Conservation (phyloP, 129 eudicot genomes). For the Artemisia argyi region DNA sequence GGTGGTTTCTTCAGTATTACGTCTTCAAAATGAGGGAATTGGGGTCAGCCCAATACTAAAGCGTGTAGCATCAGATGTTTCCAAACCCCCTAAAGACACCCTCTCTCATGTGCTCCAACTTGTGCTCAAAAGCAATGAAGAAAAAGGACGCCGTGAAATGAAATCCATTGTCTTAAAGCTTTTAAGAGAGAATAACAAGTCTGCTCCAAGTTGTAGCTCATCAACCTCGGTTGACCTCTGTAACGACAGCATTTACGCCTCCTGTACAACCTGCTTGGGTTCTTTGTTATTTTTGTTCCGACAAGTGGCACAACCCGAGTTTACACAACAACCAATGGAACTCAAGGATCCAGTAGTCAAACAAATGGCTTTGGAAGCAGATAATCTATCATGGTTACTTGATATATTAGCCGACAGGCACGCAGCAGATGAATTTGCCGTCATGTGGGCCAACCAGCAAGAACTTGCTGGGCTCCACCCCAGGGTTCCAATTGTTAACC, state of each 20-base stretch:
- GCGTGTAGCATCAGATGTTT: slow-evolving; percentile 66
- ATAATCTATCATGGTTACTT: slow-evolving; percentile 83
- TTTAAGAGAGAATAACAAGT: slow-evolving; percentile 63
- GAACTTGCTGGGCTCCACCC: slow-evolving; percentile 73
- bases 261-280: slow-evolving; percentile 58
- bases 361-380: slow-evolving; percentile 74
- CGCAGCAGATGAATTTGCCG: slow-evolving; percentile 77
- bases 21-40: slow-evolving; percentile 64
- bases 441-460: slow-evolving; percentile 75
- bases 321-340: slow-evolving; percentile 33
- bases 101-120: slow-evolving; percentile 77
- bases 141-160: slow-evolving; percentile 90
- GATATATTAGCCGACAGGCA: slow-evolving; percentile 78
- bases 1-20: slow-evolving; percentile 70
- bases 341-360: slow-evolving; percentile 54
- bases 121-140: slow-evolving; percentile 84
- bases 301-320: slow-evolving; percentile 57
- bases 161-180: slow-evolving; percentile 80
- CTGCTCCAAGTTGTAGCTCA: slow-evolving; percentile 37
- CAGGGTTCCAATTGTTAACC: slow-evolving; percentile 45
- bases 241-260: slow-evolving; percentile 58
- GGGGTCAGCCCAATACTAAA: slow-evolving; percentile 74
- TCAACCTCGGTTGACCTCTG: slow-evolving; percentile 55
- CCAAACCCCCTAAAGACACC: slow-evolving; percentile 81
- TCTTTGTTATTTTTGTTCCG: slow-evolving; percentile 53